These are phyloP conservation scores for Daedaleopsis nitida DNA, from an alignment of 768 basidiomycete species.

Conservation along the genomic window DNA sequence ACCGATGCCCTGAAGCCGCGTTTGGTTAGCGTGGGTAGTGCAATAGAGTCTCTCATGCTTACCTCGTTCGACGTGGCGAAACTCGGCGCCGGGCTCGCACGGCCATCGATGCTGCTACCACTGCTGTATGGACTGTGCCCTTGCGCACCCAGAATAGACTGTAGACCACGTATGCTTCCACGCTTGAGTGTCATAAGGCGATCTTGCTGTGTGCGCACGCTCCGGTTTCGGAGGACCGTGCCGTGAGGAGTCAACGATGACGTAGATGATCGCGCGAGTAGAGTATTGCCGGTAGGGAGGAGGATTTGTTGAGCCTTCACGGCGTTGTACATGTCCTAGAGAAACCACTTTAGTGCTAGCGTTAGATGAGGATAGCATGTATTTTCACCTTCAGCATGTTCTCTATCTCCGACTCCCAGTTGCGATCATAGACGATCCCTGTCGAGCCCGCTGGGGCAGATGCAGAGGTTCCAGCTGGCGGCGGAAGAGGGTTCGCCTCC, in stretches of 20 bases:
- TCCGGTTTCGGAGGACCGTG: conserved; percentile 61
- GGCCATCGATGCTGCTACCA: conserved; percentile 81
- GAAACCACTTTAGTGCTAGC: too few species aligned
- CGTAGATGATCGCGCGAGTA: conserved; percentile 46
- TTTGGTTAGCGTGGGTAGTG: neutral
- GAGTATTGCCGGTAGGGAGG: conserved; percentile 64
- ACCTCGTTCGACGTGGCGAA: conserved; percentile 90
- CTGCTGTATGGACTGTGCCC: conserved; percentile 83
- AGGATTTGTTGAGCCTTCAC: conserved; percentile 91
- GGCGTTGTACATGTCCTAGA: conserved; percentile 90
- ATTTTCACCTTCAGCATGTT: conserved; percentile 73
- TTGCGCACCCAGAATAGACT: conserved; percentile 71
- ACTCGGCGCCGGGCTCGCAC: conserved; percentile 93
- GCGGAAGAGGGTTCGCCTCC: conserved; percentile 38
- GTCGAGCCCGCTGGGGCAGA: neutral
- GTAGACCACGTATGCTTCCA: conserved; percentile 87
- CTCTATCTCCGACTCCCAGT: conserved; percentile 90
- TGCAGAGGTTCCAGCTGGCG: conserved; percentile 17
- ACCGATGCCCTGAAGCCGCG: conserved; percentile 46
- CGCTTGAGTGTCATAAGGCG: conserved; percentile 81
- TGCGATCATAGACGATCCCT: conserved; percentile 51
- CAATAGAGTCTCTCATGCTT: conserved; percentile 19
- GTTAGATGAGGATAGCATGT: neutral
- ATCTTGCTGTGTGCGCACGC: conserved; percentile 66
- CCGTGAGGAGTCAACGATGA: conserved; percentile 60